phyloP scores from a whole-genome alignment of 805 yeast species.

The Cyberlindnera suaveolens region DNA sequence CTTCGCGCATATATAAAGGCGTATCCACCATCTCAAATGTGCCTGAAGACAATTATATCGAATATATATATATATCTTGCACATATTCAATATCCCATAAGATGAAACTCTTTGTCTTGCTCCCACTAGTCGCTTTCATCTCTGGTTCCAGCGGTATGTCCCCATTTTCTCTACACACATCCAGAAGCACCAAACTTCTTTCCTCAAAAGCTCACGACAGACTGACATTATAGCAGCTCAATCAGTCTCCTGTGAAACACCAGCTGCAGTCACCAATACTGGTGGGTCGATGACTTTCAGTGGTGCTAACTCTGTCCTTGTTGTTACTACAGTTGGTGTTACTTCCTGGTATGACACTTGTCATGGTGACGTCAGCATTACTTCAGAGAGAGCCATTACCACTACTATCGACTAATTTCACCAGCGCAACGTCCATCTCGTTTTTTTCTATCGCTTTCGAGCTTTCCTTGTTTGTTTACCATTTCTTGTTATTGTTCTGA shows the following conservation, averaged over 20 bases:
- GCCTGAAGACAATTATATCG: not conserved
- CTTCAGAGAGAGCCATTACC: not conserved
- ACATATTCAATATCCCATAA: not conserved
- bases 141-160: not conserved
- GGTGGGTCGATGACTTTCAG: not conserved
- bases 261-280: slow-evolving; percentile 3
- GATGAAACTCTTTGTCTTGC: not conserved
- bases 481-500: no score
- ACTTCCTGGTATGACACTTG: slow-evolving; percentile 11
- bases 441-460: no score
- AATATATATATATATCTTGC: not conserved
- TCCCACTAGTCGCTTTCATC: not conserved
- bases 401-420: not conserved
- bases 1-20: no score
- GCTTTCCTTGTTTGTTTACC: no score
- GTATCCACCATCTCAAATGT: no score
- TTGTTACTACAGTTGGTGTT: slow-evolving; percentile 4
- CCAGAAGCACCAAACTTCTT: not conserved
- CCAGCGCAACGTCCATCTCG: no score
- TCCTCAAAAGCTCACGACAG: not conserved
- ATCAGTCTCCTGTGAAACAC: slow-evolving; percentile 4
- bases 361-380: slow-evolving; percentile 4
- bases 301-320: not conserved
- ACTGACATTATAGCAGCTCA: slow-evolving; percentile 1
- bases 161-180: not conserved